Percentiles rank a stretch among this genome's conserved stretches.
phyloP scores from a whole-genome alignment of 2,329 filamentous ascomycete species.

The Periconia digitata region DNA sequence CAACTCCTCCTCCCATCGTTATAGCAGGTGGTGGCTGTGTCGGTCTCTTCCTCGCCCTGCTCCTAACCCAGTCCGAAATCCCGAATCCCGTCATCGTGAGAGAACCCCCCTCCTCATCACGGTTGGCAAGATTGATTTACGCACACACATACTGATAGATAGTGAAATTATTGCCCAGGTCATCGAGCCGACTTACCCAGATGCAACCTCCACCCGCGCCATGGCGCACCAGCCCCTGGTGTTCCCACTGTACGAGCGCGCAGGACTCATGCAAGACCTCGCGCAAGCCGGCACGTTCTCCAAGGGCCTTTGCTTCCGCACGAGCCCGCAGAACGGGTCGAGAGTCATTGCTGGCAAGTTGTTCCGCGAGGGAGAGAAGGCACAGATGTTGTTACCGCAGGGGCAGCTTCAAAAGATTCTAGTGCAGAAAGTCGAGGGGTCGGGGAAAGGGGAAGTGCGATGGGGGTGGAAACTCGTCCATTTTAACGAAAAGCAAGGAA shows the following conservation, averaged over 20 bases:
- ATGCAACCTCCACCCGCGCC: slow-evolving; percentile 40
- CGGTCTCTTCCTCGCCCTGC: slow-evolving; percentile 45
- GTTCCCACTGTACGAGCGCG: slow-evolving; percentile 42
- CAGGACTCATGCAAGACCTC: slow-evolving; percentile 41
- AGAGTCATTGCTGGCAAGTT: slow-evolving; percentile 29
- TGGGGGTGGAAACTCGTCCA: slow-evolving; percentile 21
- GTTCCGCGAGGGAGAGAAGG: slow-evolving; percentile 27
- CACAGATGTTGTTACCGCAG: slow-evolving; percentile 33
- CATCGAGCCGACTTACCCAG: slow-evolving; percentile 27
- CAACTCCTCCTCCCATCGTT: slow-evolving; percentile 28
- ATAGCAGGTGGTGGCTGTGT: slow-evolving; percentile 46
- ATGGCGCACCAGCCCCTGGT: slow-evolving; percentile 47
- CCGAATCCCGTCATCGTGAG: slow-evolving; percentile 37
- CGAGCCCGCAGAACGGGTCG: slow-evolving; percentile 21
- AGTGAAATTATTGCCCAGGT: slow-evolving; percentile 13
- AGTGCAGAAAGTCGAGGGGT: slow-evolving; percentile 16
- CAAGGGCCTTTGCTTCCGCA: slow-evolving; percentile 33
- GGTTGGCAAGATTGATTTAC: neutral
- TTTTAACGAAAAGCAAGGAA: slow-evolving; percentile 6
- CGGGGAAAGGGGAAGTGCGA: slow-evolving; percentile 16
- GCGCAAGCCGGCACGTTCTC: slow-evolving; percentile 25
- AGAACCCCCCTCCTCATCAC: slow-evolving; percentile 1
- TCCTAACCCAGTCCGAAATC: slow-evolving; percentile 39
- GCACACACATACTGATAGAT: neutral
- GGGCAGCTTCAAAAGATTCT: slow-evolving; percentile 34